Evolutionary conservation across 345 rosid genomes (phyloP), one percentile per base, ranked within the genome.

Genomic region (Psidium friedrichsthalianum): DNA sequence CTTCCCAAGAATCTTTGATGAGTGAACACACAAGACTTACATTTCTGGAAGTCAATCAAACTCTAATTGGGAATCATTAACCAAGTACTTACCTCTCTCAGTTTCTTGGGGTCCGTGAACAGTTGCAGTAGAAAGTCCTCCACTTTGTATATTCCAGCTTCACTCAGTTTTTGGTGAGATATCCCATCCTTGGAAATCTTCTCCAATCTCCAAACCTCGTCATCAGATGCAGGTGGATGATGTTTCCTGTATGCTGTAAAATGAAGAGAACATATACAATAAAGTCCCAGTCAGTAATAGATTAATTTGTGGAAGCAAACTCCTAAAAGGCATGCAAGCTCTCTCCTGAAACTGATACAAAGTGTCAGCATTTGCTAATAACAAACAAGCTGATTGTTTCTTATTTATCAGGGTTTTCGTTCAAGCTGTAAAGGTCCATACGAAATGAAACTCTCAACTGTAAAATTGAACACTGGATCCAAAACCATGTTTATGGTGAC

Each of bases 151-250:
- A 95, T 88, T 55, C 96, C 95, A 76, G 93, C 93, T 90, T 92
- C 92, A 80, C 85, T 90, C 81, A 95, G 93, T 89, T 94, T 94
- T 93, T 94, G 90, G 88, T 93, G 96, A 83, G 91, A 92, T 18
- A 91, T 91, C 6, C 98, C 98, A 82, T 95, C 99, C 86, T 95
- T 97, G 44, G 96, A 98, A 81, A 95, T 95, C 87, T 92, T 92
- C 89, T 97, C 96, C 93, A 97, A 87, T 89, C 99, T 93, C 98
- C 99, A 97, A 8, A 97, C 96, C 69, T 94, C 95, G 90, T 97
- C 99, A 87, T 90, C 87, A 84, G 92, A 83, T 52, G 94, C 92
- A 83, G 98, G 98, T 13, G 98, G 98, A 83, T 97, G 92, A 86
- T 94, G 96, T 90, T 97, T 97, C 92, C 92, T 93, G 89, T 94